These are phyloP conservation scores for Dendrostoma leiphaemia DNA, from an alignment of 2,329 filamentous ascomycete genomes.

Conservation along the genomic window DNA sequence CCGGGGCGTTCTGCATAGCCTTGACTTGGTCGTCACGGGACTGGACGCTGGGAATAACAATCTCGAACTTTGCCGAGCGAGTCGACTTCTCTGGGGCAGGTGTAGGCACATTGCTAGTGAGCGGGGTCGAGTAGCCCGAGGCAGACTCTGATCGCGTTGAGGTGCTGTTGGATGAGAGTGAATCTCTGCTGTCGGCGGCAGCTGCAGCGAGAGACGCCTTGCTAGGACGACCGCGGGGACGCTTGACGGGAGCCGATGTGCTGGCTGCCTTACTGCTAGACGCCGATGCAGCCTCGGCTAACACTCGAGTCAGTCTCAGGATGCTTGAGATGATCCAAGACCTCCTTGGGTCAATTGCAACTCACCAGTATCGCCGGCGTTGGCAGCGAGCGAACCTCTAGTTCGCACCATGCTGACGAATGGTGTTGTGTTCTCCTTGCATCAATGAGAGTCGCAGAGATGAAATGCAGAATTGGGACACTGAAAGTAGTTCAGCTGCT, in stretches of 20 bases:
- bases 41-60: slow-evolving; percentile 29
- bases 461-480: not conserved
- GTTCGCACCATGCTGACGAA: slow-evolving; percentile 10
- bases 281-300: slow-evolving; percentile 3
- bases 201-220: slow-evolving; percentile 21
- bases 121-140: slow-evolving; percentile 38
- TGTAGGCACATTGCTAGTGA: slow-evolving; percentile 41
- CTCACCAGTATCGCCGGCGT: slow-evolving; percentile 7
- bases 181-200: slow-evolving; percentile 25
- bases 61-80: slow-evolving; percentile 31
- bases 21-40: slow-evolving; percentile 35
- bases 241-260: slow-evolving; percentile 21
- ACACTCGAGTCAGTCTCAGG: not conserved
- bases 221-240: slow-evolving; percentile 27
- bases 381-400: slow-evolving; percentile 5
- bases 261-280: not conserved
- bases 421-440: not conserved
- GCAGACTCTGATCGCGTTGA: slow-evolving; percentile 28
- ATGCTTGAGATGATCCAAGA: not conserved
- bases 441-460: not conserved
- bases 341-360: not conserved
- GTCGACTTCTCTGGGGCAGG: slow-evolving; percentile 29
- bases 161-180: slow-evolving; percentile 35
- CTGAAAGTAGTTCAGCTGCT: not conserved
- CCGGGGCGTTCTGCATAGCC: slow-evolving; percentile 35